Evolutionary conservation across 441 rosid species (phyloP).

Genomic region (Populus hybrid): DNA sequence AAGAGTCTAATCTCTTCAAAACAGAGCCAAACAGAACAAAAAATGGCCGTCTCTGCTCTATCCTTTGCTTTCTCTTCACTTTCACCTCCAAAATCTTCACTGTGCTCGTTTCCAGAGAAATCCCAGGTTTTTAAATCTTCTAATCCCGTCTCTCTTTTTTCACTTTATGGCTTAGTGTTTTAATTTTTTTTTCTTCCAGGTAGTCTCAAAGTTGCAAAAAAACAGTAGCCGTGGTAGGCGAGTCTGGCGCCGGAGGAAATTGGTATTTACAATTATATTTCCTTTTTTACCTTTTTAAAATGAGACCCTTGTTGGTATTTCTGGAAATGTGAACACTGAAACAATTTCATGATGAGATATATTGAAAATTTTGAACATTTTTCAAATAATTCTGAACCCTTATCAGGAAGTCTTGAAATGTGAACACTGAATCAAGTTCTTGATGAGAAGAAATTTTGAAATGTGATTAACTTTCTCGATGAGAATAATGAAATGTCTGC

Average conservation of each 20-base stretch:
- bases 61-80: slow-evolving; percentile 29
- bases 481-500: neutral
- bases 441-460: neutral
- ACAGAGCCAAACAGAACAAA: neutral
- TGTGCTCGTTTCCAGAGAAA: neutral
- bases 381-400: too few relatives aligned
- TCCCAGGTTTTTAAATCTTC: slow-evolving; percentile 33
- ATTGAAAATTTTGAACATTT: neutral
- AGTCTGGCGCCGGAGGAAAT: slow-evolving; percentile 70
- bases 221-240: slow-evolving; percentile 45
- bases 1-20: neutral
- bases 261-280: slow-evolving; percentile 36
- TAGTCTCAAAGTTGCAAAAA: slow-evolving; percentile 35
- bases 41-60: slow-evolving; percentile 32
- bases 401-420: too few relatives aligned
- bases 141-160: neutral
- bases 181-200: slow-evolving; percentile 24
- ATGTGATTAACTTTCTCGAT: neutral
- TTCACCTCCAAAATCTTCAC: slow-evolving; percentile 19
- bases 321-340: neutral
- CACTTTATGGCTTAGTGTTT: too few relatives aligned
- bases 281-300: neutral
- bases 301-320: neutral
- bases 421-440: neutral
- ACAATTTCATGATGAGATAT: neutral